These are phyloP conservation scores for Leishmania major DNA, from an alignment of 208 protist genomes.

Conservation along the genomic window DNA sequence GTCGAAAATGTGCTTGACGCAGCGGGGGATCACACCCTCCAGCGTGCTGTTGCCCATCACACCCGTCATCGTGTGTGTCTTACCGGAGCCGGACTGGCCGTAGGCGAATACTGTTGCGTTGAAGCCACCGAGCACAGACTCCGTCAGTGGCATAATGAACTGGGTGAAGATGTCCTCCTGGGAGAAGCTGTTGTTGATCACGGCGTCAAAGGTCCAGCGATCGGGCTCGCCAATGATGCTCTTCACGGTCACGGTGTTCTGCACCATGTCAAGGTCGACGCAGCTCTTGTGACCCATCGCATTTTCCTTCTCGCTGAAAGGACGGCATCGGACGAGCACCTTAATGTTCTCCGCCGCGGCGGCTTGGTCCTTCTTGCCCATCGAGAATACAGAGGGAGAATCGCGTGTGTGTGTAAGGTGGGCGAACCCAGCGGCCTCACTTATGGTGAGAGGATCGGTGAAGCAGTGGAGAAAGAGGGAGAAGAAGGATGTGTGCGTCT, in stretches of 20 bases:
- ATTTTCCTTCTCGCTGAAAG: constrained; percentile 84
- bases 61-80: constrained; percentile 95
- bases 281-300: constrained; percentile 72
- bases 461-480: neutral
- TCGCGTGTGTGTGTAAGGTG: neutral
- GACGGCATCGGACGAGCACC: constrained; percentile 86
- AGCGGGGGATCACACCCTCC: constrained; percentile 81
- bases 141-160: constrained; percentile 86
- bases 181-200: constrained; percentile 90
- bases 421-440: neutral
- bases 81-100: constrained; percentile 95
- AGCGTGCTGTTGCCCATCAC: constrained; percentile 59
- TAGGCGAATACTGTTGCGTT: constrained; percentile 96
- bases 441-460: too few species aligned
- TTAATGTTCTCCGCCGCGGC: constrained; percentile 88
- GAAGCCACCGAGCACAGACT: constrained; percentile 88
- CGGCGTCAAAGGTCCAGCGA: constrained; percentile 89
- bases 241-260: constrained; percentile 72
- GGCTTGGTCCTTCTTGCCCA: constrained; percentile 69
- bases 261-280: constrained; percentile 77
- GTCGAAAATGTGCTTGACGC: constrained; percentile 81
- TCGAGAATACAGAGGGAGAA: constrained; percentile 9
- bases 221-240: constrained; percentile 65
- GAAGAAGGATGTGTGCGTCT: neutral
- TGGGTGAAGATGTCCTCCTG: constrained; percentile 90